Evolutionary conservation across 768 basidiomycete genomes (phyloP).

Genomic region (Pholiota conissans): DNA sequence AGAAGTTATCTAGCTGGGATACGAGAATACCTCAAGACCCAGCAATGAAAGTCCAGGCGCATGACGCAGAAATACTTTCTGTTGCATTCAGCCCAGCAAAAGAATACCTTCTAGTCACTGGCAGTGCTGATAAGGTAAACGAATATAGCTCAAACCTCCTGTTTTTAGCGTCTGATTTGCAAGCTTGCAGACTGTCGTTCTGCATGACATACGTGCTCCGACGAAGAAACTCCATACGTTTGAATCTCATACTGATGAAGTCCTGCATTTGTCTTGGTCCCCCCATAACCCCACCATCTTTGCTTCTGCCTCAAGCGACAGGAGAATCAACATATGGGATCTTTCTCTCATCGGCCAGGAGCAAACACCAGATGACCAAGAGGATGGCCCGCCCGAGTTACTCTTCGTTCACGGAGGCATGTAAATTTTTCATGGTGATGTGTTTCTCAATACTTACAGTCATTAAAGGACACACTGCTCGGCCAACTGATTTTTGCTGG

Average conservation of each 20-base stretch:
- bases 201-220: slow-evolving; percentile 85
- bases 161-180: neutral
- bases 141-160: neutral
- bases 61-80: slow-evolving; percentile 87
- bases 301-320: slow-evolving; percentile 91
- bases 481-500: slow-evolving; percentile 95
- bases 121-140: slow-evolving; percentile 88
- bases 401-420: slow-evolving; percentile 93
- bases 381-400: slow-evolving; percentile 96
- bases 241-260: slow-evolving; percentile 92
- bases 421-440: slow-evolving; percentile 18
- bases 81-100: slow-evolving; percentile 87
- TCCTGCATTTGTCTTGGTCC: slow-evolving; percentile 93
- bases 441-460: slow-evolving; percentile 5
- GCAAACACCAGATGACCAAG: slow-evolving; percentile 97
- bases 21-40: slow-evolving; percentile 75
- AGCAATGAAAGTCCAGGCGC: slow-evolving; percentile 74
- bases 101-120: slow-evolving; percentile 82
- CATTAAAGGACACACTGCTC: slow-evolving; percentile 73
- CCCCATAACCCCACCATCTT: slow-evolving; percentile 91
- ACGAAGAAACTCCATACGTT: slow-evolving; percentile 84
- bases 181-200: slow-evolving; percentile 65
- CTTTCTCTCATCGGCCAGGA: slow-evolving; percentile 88
- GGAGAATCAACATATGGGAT: slow-evolving; percentile 96
- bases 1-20: slow-evolving; percentile 78